A percentile compares a stretch with the other conserved stretches of the same genome.
These are phyloP conservation scores for Laguncularia racemosa DNA, from an alignment of 345 rosid genomes.

Conservation along the genomic window DNA sequence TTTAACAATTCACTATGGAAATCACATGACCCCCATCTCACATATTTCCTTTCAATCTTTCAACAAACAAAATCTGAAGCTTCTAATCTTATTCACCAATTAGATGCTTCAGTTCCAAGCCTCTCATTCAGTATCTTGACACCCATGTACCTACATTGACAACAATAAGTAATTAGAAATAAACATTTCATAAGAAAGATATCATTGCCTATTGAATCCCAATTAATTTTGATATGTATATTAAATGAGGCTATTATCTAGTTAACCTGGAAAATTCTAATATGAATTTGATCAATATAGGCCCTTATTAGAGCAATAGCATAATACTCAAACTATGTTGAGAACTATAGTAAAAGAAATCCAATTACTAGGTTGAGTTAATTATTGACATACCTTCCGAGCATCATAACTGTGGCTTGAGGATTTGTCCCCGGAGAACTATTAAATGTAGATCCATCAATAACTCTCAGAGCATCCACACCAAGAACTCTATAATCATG, in stretches of 20 bases:
- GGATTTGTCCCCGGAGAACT: conserved; percentile 87
- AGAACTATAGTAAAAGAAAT: too few relatives aligned
- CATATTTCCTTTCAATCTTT: too few relatives aligned
- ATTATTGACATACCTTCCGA: conserved; percentile 53
- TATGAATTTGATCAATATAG: too few relatives aligned
- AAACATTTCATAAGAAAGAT: background rate
- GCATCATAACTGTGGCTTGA: conserved; percentile 98
- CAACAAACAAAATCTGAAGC: background rate
- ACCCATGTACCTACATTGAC: conserved; percentile 53
- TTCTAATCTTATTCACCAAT: background rate
- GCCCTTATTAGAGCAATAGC: background rate
- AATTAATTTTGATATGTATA: too few relatives aligned
- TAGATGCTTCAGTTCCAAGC: conserved; percentile 16
- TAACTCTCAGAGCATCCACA: conserved; percentile 38
- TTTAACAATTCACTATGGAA: too few relatives aligned
- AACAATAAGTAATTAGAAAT: background rate
- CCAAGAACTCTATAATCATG: conserved; percentile 59
- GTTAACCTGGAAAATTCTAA: too few relatives aligned
- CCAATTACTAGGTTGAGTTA: background rate
- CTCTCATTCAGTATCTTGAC: conserved; percentile 36
- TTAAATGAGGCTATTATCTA: too few relatives aligned
- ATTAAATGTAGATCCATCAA: conserved; percentile 77
- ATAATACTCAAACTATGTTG: too few relatives aligned
- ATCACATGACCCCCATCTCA: too few relatives aligned
- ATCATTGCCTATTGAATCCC: background rate